Evolutionary conservation across 2,329 filamentous ascomycete genomes (phyloP).

Genomic region (Harringtonia lauricola): DNA sequence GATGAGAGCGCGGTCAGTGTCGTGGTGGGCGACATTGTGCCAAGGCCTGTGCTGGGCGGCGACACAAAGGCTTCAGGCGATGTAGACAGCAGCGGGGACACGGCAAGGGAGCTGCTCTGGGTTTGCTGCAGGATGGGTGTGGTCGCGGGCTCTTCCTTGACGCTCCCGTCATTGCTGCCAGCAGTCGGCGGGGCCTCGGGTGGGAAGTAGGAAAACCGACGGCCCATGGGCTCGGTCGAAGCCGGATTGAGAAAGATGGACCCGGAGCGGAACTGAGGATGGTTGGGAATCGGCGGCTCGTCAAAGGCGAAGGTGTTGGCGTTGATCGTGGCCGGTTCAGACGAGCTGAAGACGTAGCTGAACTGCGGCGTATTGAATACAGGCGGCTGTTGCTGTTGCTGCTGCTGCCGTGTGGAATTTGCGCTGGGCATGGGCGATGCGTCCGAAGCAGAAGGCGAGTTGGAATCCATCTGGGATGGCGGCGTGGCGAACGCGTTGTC

Average conservation of each 20-base stretch:
- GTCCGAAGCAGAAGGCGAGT: conserved; percentile 33
- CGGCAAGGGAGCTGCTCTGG: conserved; percentile 2
- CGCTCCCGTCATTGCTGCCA: conserved; percentile 7
- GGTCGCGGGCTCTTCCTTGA: conserved; percentile 24
- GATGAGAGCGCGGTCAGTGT: conserved; percentile 13
- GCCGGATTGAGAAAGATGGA: conserved; percentile 54
- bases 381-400: conserved; percentile 21
- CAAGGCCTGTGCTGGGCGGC: conserved; percentile 18
- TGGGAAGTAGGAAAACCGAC: conserved; percentile 53
- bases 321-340: conserved; percentile 31
- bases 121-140: conserved; percentile 6
- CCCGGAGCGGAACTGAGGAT: conserved; percentile 50
- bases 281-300: conserved; percentile 15
- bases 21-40: conserved; percentile 25
- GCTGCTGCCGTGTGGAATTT: conserved; percentile 15
- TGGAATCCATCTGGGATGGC: conserved; percentile 35
- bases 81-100: conserved; percentile 24
- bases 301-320: conserved; percentile 8
- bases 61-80: conserved; percentile 30
- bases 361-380: conserved; percentile 43
- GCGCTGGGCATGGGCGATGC: conserved; percentile 19
- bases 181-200: conserved; percentile 27
- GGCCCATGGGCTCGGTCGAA: conserved; percentile 39
- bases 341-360: conserved; percentile 44
- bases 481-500: conserved; percentile 29